Conservation (phyloP, 495 filamentous ascomycete genomes). For the Bacidia rubella region DNA sequence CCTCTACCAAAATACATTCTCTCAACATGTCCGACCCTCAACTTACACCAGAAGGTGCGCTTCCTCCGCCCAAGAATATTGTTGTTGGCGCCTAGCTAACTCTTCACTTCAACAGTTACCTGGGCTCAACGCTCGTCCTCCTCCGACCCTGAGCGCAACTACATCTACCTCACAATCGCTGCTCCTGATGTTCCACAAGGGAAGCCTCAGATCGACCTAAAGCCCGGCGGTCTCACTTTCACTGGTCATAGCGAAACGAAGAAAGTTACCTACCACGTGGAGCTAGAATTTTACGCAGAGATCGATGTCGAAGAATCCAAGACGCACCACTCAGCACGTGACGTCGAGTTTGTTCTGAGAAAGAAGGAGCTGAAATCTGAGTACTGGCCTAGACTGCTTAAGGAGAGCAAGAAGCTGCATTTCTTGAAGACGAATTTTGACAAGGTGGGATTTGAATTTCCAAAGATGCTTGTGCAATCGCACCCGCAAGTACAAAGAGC, state of each 20-base stretch:
- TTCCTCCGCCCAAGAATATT: neutral
- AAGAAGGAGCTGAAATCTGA: constrained; percentile 91
- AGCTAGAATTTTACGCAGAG: constrained; percentile 82
- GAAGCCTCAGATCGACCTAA: constrained; percentile 65
- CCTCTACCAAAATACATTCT: neutral
- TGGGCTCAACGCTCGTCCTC: constrained; percentile 93
- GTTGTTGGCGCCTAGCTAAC: neutral
- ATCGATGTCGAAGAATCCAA: constrained; percentile 75
- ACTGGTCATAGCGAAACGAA: constrained; percentile 69
- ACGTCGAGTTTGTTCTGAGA: constrained; percentile 75
- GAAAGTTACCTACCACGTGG: constrained; percentile 65
- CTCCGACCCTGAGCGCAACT: constrained; percentile 70
- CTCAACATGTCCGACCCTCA: constrained; percentile 17
- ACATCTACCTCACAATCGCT: constrained; percentile 81
- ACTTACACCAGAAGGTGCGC: constrained; percentile 23
- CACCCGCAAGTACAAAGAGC: no score
- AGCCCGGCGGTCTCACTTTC: constrained; percentile 66
- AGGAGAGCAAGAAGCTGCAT: constrained; percentile 77
- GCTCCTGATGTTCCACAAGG: constrained; percentile 61
- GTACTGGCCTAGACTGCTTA: constrained; percentile 90
- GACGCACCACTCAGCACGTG: constrained; percentile 68
- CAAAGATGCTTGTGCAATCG: no score
- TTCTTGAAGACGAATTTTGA: constrained; percentile 99
- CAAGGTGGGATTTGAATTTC: constrained; percentile 60
- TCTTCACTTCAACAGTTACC: constrained; percentile 45